Evolutionary conservation across 1,284 basidiomycete species (phyloP).

Genomic region (Wolfiporia cocos): DNA sequence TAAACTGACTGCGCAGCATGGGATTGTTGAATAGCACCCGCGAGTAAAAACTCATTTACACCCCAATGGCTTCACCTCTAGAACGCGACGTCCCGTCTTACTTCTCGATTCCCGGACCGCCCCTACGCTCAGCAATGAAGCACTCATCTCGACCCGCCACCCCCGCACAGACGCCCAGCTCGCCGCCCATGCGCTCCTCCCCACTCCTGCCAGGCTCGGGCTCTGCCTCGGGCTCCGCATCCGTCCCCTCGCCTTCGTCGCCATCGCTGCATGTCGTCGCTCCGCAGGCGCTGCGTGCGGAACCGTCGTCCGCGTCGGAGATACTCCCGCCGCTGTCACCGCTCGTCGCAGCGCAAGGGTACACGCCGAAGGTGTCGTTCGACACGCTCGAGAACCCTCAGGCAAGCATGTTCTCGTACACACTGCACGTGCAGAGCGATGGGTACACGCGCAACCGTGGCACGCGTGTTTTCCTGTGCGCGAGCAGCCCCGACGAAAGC

Average conservation of each 20-base stretch:
- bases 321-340: slow-evolving; percentile 14
- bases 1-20: too few species aligned
- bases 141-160: slow-evolving; percentile 27
- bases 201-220: slow-evolving; percentile 2
- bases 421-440: slow-evolving; percentile 76
- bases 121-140: slow-evolving; percentile 48
- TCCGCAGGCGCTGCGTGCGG: slow-evolving; percentile 2
- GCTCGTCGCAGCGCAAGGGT: slow-evolving; percentile 38
- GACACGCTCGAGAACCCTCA: slow-evolving; percentile 43
- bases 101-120: slow-evolving; percentile 20
- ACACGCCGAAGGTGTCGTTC: slow-evolving; percentile 79
- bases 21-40: too few species aligned
- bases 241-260: slow-evolving; percentile 7
- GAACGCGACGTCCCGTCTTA: slow-evolving; percentile 19
- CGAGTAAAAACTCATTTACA: too few species aligned
- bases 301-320: slow-evolving; percentile 8
- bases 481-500: slow-evolving; percentile 85
- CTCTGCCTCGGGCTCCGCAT: slow-evolving; percentile 4
- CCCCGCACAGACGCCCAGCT: slow-evolving; percentile 18
- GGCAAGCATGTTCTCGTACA: slow-evolving; percentile 48
- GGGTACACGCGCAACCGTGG: slow-evolving; percentile 76
- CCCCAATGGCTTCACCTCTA: slow-evolving; percentile 16
- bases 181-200: slow-evolving; percentile 14
- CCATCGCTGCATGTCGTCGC: slow-evolving; percentile 8
- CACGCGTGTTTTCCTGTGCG: slow-evolving; percentile 89